phyloP scores from a whole-genome alignment of 2,329 filamentous ascomycete genomes.

The Penicillium fuscoglaucum region DNA sequence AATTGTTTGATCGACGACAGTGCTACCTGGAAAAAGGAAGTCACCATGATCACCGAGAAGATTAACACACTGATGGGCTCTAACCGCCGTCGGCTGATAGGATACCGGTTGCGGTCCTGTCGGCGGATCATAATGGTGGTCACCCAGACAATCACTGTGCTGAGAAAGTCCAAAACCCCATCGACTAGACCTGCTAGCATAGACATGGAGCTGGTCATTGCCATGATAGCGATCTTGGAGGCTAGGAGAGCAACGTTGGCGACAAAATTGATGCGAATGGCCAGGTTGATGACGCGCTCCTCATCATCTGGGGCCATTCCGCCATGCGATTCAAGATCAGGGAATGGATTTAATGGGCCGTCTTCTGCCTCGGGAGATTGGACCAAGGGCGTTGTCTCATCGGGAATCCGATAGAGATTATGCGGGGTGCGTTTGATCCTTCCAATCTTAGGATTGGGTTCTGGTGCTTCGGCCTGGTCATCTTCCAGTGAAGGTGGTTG shows the following conservation, averaged over 20 bases:
- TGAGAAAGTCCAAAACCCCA: constrained; percentile 66
- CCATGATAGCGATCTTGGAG: constrained; percentile 74
- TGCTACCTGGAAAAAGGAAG: constrained; percentile 63
- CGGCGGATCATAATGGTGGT: constrained; percentile 61
- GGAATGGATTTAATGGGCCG: constrained; percentile 41
- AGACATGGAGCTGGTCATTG: constrained; percentile 69
- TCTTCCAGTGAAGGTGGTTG: constrained; percentile 46
- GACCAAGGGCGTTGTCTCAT: constrained; percentile 35
- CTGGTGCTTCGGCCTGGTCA: constrained; percentile 49
- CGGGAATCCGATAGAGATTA: constrained; percentile 72
- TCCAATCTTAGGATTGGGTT: constrained; percentile 40
- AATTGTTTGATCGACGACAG: constrained; percentile 61
- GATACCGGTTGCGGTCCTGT: constrained; percentile 63
- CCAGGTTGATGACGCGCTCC: constrained; percentile 75
- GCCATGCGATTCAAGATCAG: constrained; percentile 48
- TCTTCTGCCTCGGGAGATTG: constrained; percentile 59
- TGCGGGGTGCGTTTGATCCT: constrained; percentile 74
- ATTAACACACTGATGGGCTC: constrained; percentile 67
- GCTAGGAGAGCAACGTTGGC: constrained; percentile 75
- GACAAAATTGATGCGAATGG: constrained; percentile 80
- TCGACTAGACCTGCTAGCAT: constrained; percentile 67
- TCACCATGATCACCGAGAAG: constrained; percentile 67
- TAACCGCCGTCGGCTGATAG: constrained; percentile 62
- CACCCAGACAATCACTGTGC: constrained; percentile 62
- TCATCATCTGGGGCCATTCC: constrained; percentile 62